These are phyloP conservation scores for Closterium sp. DNA, from an alignment of 139 green algal genomes.

Conservation along the genomic window DNA sequence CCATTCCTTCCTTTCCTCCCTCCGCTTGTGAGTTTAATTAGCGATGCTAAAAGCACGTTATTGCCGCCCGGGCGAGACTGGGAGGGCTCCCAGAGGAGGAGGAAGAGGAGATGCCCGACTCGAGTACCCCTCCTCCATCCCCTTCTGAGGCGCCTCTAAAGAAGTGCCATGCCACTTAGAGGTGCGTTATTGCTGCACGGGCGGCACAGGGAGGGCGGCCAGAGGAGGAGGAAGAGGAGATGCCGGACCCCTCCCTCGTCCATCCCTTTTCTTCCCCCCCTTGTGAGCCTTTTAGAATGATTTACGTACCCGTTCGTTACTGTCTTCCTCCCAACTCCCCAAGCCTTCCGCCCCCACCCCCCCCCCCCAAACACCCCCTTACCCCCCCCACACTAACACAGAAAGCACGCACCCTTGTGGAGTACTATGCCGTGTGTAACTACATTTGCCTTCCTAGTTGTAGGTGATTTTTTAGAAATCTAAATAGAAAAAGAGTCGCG, in stretches of 20 bases:
- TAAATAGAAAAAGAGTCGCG: no score
- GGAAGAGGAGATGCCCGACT: slow-evolving; percentile 35
- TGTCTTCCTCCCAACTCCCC: no score
- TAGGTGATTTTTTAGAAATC: no score
- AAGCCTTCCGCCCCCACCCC: no score
- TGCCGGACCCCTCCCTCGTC: slow-evolving; percentile 35
- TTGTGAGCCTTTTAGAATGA: slow-evolving; percentile 12
- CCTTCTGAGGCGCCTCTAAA: no score
- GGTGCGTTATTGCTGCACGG: no score
- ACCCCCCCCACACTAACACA: no score
- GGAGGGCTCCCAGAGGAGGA: slow-evolving; percentile 1
- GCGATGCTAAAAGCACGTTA: no score
- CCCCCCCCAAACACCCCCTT: no score
- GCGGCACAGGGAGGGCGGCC: not conserved
- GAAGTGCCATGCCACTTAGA: slow-evolving; percentile 70
- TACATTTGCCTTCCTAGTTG: no score
- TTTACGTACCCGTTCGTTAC: no score
- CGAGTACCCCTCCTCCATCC: slow-evolving; percentile 55
- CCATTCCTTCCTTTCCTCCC: slow-evolving; percentile 85
- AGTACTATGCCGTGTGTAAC: not conserved
- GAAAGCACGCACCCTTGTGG: not conserved
- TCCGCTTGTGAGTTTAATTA: slow-evolving; percentile 50
- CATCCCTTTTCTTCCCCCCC: slow-evolving; percentile 80
- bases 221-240: slow-evolving; percentile 37
- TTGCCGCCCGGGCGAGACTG: not conserved